Evolutionary conservation across 1,139 yeast genomes (phyloP), one percentile per base, ranked within the genome.

Genomic region (Hemisphaericaspora xylanilytica): DNA sequence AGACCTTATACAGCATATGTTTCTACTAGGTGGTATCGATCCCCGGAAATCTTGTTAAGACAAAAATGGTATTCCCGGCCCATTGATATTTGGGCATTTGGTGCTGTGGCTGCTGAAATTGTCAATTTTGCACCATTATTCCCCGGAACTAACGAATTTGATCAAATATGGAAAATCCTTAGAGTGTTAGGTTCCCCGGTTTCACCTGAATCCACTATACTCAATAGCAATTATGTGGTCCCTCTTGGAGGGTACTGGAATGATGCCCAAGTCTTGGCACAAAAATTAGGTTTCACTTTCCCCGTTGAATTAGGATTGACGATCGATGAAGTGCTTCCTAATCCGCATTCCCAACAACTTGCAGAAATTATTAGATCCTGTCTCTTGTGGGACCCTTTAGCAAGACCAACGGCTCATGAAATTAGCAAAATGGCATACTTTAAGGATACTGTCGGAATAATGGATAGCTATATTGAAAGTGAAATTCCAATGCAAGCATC

Each of bases 51-150:
- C 32, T 68, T 92, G 32, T 67, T 92, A 41, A 73, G 92, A 45
- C 77, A 78, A 46, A 73, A 73, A 7, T 63, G 63, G 50, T 88
- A 92, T 58, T 78, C 92, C 0, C 74, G 69, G 37, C 89, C 95
- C 0, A 78, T 88, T 31, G 98, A 92, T 65, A 77, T 90, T 30
- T 92, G 97, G 97, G 96, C 97, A 0, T 85, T 88, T 65, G 97
- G 95, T 1, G 74, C 84, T 21, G 87, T 92, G 35, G 90, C 92
- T 0, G 80, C 79, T 5, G 98, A 92, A 59, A 67, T 87, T 33
- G 85, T 88, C 15, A 81, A 80, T 32, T 79, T 85, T 49, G 59
- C 70, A 30, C 96, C 97, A 0, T 63, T 90, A 30, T 88, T 92
- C 52, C 95, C 96, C 0, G 98, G 97, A 0, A 55, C 73, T 11